A percentile compares a stretch with the other conserved stretches of the same genome.
Evolutionary conservation across 1,284 basidiomycete genomes (phyloP).

Genomic region (Rhodotorula sp.): DNA sequence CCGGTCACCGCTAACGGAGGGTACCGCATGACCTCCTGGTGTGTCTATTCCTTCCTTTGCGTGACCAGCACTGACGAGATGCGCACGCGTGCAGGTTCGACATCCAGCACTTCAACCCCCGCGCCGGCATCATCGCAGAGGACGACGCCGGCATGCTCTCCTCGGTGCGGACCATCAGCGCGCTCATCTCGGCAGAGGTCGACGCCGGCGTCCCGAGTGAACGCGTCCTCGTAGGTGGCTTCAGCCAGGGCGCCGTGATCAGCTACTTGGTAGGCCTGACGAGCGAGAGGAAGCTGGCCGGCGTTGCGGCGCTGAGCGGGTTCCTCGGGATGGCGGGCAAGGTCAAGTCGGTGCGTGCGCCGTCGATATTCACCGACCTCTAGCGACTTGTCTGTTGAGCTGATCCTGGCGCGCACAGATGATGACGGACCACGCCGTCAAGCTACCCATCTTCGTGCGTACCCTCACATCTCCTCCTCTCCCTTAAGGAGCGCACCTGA

Average conservation of each 20-base stretch:
- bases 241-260: conserved; percentile 65
- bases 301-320: conserved; percentile 70
- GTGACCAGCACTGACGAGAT: too few relatives aligned
- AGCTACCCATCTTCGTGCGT: conserved; percentile 63
- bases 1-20: conserved; percentile 66
- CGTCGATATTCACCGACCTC: neutral
- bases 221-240: conserved; percentile 66
- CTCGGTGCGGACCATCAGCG: conserved; percentile 64
- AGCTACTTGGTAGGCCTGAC: conserved; percentile 68
- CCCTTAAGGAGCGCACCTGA: neutral
- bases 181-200: conserved; percentile 72
- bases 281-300: conserved; percentile 67
- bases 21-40: conserved; percentile 68
- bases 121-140: conserved; percentile 60
- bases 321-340: conserved; percentile 71
- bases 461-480: too few relatives aligned
- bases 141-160: conserved; percentile 68
- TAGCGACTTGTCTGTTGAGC: neutral
- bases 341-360: conserved; percentile 61
- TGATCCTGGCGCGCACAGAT: conserved; percentile 55
- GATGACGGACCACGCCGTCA: conserved; percentile 58
- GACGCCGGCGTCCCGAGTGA: conserved; percentile 63
- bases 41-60: conserved; percentile 17
- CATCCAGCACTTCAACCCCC: conserved; percentile 58
- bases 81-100: conserved; percentile 65